Evolutionary conservation across 306 rosid species (phyloP), one percentile per base, ranked within the genome.

Genomic region (Castanea crenata): DNA sequence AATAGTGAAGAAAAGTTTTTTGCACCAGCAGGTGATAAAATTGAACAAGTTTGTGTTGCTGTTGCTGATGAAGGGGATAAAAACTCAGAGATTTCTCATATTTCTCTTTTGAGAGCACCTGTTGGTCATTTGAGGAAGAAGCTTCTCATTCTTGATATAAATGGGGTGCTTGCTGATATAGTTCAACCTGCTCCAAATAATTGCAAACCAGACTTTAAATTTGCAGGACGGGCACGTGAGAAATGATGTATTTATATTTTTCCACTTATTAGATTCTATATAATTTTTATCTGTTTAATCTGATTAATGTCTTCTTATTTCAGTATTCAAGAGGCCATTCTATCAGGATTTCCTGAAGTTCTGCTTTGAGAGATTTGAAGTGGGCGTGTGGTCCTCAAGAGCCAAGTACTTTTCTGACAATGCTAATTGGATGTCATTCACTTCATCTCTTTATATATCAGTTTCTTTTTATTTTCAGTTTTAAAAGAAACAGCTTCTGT

Each of bases 311-410:
- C 80, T 58, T 72, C 52, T 79, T 52, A 34, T 80, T 91, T 77
- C 92, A 94, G 99, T 92, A 79, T 91, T 90, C 89, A 90, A 86
- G 85, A 94, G 97, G 75, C 97, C 99, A 57, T 90, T 75, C 84
- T 94, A 68, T 85, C 41, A 54, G 20, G 97, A 92, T 83, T 94
- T 94, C 81, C 87, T 92, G 55, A 77, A 84, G 70, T 94, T 92
- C 85, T 94, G 99, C 94, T 94, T 94, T 29, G 90, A 92, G 84
- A 86, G 80, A 9, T 94, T 94, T 87, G 97, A 94, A 86, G 97
- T 92, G 71, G 99, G 83, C 21, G 61, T 92, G 49, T 94, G 99
- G 99, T 88, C 99, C 76, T 92, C 99, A 74, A 88, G 99, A 89
- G 74, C 52, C 55, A 86, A 78, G 99, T 94, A 90, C 69, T 74